Base-by-base conservation (phyloP, 2,329 filamentous ascomycete species). In the Neurospora crassa region DNA sequence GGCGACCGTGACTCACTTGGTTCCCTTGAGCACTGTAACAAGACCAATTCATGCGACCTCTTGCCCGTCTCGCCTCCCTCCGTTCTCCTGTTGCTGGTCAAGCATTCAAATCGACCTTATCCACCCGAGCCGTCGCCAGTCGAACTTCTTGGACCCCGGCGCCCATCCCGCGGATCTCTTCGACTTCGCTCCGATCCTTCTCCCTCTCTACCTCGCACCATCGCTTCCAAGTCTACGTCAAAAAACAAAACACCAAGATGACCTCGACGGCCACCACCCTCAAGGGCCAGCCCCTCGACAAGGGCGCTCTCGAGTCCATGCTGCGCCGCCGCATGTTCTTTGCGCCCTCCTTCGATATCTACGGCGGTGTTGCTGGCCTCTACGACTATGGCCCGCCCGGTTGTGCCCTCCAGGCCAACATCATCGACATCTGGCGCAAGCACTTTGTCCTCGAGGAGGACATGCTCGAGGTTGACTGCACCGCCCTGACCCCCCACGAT, bases 401-500 rank as follows among this genome's bases (percentile, higher is more conserved):
- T 75, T 94, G 92, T 82, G 88, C 92, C 68, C 87, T 97, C 72
- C 92, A 96, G 82, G 90, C 92, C 78, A 95, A 96, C 83, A 91
- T 97, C 76, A 85, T 97, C 80, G 93, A 96, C 80, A 80, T 90
- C 75, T 97, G 94, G 94, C 88, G 93, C 80, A 96, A 96, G 82
- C 94, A 97, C 84, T 97, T 97, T 80, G 90, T 97, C 74, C 86
- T 96, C 72, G 91, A 94, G 84, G 94, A 97, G 84, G 92, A 97
- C 80, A 97, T 97, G 93, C 89, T 97, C 76, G 93, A 97, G 84
- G 90, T 97, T 75, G 94, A 97, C 84, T 97, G 93, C 84, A 96
- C 92, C 47, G 96, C 95, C 83, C 83, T 99, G 79, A 99, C 96
- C 53, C 96, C 96, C 42, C 90, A 96, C 78, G 92, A 96, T 68